These are phyloP conservation scores for Ambrosia artemisiifolia DNA, from an alignment of 129 eudicot genomes.

Conservation along the genomic window DNA sequence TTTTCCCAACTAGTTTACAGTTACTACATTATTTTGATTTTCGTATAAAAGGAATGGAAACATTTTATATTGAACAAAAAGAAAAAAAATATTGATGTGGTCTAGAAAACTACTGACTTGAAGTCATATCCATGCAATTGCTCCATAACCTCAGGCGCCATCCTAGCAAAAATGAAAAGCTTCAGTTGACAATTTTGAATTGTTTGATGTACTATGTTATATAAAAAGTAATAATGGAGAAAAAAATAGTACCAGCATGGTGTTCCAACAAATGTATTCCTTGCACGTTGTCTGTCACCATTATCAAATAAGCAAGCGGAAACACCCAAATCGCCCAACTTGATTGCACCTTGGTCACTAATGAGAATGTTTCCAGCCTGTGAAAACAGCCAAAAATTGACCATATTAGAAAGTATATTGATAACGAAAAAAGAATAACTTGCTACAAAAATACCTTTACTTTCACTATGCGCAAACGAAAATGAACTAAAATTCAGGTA, in stretches of 20 bases:
- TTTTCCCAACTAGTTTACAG: not conserved
- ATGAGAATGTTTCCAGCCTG: constrained; percentile 42
- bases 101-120: constrained; percentile 55
- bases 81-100: not conserved
- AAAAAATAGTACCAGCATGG: constrained; percentile 34
- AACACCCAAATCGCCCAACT: constrained; percentile 45
- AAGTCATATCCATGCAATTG: constrained; percentile 88
- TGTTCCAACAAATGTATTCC: constrained; percentile 56
- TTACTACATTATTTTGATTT: constrained; percentile 9
- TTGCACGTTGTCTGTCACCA: constrained; percentile 48
- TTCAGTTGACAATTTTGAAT: not conserved
- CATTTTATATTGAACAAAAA: not conserved
- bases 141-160: constrained; percentile 99
- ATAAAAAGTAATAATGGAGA: constrained; percentile 8
- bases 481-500: constrained; percentile 4
- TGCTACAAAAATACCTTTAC: constrained; percentile 3
- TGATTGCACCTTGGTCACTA: constrained; percentile 34
- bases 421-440: not conserved
- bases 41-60: not conserved
- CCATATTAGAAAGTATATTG: constrained; percentile 4
- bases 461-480: constrained; percentile 5
- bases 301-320: constrained; percentile 53
- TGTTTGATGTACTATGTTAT: not conserved
- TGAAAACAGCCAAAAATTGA: constrained; percentile 3
- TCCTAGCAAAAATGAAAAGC: constrained; percentile 49